These are phyloP conservation scores for Allantophomopsis cytisporea DNA, from an alignment of 2,329 filamentous ascomycete species.

Conservation along the genomic window DNA sequence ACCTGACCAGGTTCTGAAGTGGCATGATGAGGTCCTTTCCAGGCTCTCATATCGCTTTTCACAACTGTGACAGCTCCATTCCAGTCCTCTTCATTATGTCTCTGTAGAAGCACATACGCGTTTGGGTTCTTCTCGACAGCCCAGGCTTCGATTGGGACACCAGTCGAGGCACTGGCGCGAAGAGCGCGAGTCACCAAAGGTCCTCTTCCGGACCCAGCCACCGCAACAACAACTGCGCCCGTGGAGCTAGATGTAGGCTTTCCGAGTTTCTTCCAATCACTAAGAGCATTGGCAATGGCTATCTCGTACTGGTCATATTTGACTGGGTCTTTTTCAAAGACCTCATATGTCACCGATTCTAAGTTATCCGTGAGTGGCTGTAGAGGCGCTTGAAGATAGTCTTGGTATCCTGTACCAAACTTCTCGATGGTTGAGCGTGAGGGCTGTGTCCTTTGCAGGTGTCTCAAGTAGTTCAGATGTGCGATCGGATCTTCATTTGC, in stretches of 20 bases:
- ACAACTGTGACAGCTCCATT: constrained; percentile 68
- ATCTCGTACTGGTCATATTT: constrained; percentile 95
- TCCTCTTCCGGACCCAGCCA: constrained; percentile 85
- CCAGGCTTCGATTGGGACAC: constrained; percentile 73
- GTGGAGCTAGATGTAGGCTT: constrained; percentile 63
- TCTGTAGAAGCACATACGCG: constrained; percentile 82
- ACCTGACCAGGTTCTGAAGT: constrained; percentile 19
- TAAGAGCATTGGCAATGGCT: constrained; percentile 68
- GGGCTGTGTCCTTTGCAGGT: constrained; percentile 73
- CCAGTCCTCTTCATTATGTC: constrained; percentile 79
- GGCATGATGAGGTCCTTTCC: constrained; percentile 63
- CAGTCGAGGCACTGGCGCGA: constrained; percentile 62
- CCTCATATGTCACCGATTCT: constrained; percentile 94
- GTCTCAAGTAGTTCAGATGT: constrained; percentile 69
- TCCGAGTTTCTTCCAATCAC: constrained; percentile 59
- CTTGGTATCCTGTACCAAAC: constrained; percentile 70
- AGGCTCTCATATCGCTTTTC: constrained; percentile 94
- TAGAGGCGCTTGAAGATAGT: constrained; percentile 88
- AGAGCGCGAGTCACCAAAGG: constrained; percentile 82
- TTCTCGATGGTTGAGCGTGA: constrained; percentile 46
- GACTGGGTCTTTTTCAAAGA: constrained; percentile 95
- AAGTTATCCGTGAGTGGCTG: constrained; percentile 94
- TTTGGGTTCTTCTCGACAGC: constrained; percentile 98
- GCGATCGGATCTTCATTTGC: constrained; percentile 41
- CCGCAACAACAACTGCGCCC: constrained; percentile 70